Evolutionary conservation across 768 basidiomycete species (phyloP), one percentile per base, ranked within the genome.

Genomic region (Mrakia hoshinonis): DNA sequence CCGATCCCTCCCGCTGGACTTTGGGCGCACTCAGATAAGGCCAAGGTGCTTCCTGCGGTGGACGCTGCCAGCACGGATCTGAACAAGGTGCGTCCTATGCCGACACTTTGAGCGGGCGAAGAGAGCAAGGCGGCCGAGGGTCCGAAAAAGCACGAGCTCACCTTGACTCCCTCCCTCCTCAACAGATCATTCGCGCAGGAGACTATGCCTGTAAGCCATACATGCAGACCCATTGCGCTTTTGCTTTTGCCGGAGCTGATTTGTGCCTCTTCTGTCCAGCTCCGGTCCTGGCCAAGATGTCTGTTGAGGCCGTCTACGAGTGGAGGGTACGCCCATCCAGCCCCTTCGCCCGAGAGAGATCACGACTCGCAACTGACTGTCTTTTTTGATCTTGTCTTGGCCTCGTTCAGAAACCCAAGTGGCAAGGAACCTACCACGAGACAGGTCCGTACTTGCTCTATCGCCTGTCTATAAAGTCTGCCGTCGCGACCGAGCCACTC

Each of bases 391-490:
- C 34, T 34, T 26, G 1, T n/a, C 13, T 5, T 55, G 22, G 24
- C 5, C 34, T 1, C 54, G 18, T 0, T 26, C 55, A 5, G 54
- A 31, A 31, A 31, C 31, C 4, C 31, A 58, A 4, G 18, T 91
- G 89, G 88, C 82, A 82, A n/a, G 85, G 85, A 68, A 83, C 84
- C 61, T 96, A 93, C 79, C 89, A 90, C 75, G 89, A 92, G 91
- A 92, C 77, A 72, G 87, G 81, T 58, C 43, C 20, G 55, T 55
- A 55, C 73, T 38, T 18, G 7, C 65, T 48, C 48, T 61, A 12
- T 10, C 66, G n/a, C n/a, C n/a, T n/a, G n/a, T n/a, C n/a, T n/a
- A n/a, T n/a, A n/a, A n/a, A n/a, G n/a, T n/a, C n/a, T 9, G 10
- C 46, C 54, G 29, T 55, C 54, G 29, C 2, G 26, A 3, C 12